These are phyloP conservation scores for Solanum tarapatanum DNA, from an alignment of 257 asterid species.

Conservation along the genomic window DNA sequence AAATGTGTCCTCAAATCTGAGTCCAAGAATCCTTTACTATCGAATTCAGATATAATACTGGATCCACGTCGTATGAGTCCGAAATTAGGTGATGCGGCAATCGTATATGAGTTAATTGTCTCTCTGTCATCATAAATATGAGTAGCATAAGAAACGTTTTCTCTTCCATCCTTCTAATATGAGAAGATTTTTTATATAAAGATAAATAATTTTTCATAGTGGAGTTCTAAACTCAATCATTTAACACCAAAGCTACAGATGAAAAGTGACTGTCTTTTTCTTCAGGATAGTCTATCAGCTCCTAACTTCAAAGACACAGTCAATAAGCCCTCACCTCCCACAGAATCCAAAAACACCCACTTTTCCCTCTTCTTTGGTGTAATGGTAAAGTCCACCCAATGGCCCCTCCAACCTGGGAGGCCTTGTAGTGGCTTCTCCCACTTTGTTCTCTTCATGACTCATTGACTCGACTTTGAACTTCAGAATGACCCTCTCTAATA, in stretches of 20 bases:
- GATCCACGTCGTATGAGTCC: conserved; percentile 33
- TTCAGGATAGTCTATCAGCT: neutral
- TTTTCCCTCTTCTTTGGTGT: neutral
- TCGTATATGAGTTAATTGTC: conserved; percentile 52
- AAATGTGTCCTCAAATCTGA: conserved; percentile 30
- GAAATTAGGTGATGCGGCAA: conserved; percentile 76
- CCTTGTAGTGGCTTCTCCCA: neutral
- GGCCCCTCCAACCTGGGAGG: neutral
- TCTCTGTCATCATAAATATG: conserved; percentile 32
- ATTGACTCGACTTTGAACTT: neutral
- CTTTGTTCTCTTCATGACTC: neutral
- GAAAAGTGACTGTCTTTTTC: neutral
- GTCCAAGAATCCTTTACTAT: conserved; percentile 20
- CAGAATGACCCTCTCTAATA: neutral
- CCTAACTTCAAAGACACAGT: neutral
- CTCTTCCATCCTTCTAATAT: neutral
- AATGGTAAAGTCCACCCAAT: neutral
- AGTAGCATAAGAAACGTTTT: neutral
- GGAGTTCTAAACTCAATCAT: neutral
- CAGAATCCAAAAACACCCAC: neutral
- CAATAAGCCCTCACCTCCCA: neutral
- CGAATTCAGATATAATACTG: conserved; percentile 19
- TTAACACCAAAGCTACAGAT: neutral
- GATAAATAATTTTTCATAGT: neutral
- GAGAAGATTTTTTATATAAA: neutral